Base-by-base conservation (phyloP, 164 flowering plant species). In the Santalum album region DNA sequence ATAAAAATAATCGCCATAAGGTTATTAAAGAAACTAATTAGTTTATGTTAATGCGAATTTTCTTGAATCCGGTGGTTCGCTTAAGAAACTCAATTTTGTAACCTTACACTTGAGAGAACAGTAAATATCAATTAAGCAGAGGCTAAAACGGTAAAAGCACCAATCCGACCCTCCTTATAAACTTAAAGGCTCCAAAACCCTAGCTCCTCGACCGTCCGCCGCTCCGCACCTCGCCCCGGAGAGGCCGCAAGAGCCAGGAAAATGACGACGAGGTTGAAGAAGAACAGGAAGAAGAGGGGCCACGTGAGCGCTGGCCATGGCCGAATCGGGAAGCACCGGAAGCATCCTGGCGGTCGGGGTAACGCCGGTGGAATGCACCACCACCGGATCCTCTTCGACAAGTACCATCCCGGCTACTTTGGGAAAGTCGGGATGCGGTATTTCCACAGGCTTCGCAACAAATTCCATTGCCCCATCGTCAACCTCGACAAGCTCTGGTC, bases 231-330 rank as follows among this genome's bases (percentile, higher is more conserved):
- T n/a, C n/a, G 21, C 47, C 47, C 47, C 21, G 22, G 25, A 17
- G 19, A 17, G 47, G 12, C 5, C 5, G n/a, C n/a, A 12, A 12
- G 12, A 43, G 12, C 47, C 23, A 10, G 3, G 14, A 19, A n/a
- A 14, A 46, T 46, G 50, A 46, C 50, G 10, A 46, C 50, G 14
- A 46, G 50, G 16, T 46, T 46, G 35, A 26, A 34, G 40, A 43
- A 53, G 39, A 45, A 38, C 54, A 54, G 59, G 51, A 29, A 51
- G 25, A 21, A n/a, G 49, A 29, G 15, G 26, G 42, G 20, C 47
- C 24, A 72, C 69, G 73, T 72, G n/a, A 72, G 76, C 58, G 76
- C 76, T 19, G 76, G 76, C 17, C 76, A 72, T 20, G 76, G 76
- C 12, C 73, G 76, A 23, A 65, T 72, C 60, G 76, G 76, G 7